Base-by-base conservation (phyloP, 257 asterid genomes). In the Fraxinus pennsylvanica region DNA sequence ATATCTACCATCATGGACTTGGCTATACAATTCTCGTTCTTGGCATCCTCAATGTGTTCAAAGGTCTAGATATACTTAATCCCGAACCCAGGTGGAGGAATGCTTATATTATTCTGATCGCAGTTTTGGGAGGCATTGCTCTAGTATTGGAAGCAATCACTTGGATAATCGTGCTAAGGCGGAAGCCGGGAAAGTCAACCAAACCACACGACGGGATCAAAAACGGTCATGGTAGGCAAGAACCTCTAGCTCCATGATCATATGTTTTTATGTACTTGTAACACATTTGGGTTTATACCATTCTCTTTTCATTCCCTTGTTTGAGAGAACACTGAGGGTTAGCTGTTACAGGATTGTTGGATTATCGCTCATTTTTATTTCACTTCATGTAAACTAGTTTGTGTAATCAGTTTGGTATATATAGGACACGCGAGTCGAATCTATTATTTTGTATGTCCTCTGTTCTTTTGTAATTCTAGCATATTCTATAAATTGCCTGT, bases 1-100 rank as follows among this genome's bases (percentile, higher is more conserved):
- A 93, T 36, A 82, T 90, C 76, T 93, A 91, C 90, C 99, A 91
- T 76, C 92, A 91, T 10, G 85, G 85, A 19, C 6, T 90, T n/a
- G 99, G 98, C 32, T 95, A 90, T 38, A 22, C 85, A 14, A 82
- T 95, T 57, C 72, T 89, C 39, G 54, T 85, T 12, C 92, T 95
- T 39, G 90, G 92, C 85, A 82, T 91, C 83, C 35, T 91, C 77
- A 95, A 95, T 12, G 90, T 95, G 76, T 95, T 93, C 91, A 87
- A 85, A 87, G 98, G 99, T 8, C 72, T 95, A 0, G 47, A 50
- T 79, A 95, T 95, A 65, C 67, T 93, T 52, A 88, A 81, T 66
- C 98, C 98, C 0, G 87, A 65, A 2, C 77, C 82, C 75, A 89
- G 84, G 82, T 95, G 97, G 98, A 89, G 81, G 79, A 10, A 82